Percentiles rank a stretch among this genome's conserved stretches.
Evolutionary conservation across 2,329 filamentous ascomycete genomes (phyloP).

Genomic region (Calycina herbarum): DNA sequence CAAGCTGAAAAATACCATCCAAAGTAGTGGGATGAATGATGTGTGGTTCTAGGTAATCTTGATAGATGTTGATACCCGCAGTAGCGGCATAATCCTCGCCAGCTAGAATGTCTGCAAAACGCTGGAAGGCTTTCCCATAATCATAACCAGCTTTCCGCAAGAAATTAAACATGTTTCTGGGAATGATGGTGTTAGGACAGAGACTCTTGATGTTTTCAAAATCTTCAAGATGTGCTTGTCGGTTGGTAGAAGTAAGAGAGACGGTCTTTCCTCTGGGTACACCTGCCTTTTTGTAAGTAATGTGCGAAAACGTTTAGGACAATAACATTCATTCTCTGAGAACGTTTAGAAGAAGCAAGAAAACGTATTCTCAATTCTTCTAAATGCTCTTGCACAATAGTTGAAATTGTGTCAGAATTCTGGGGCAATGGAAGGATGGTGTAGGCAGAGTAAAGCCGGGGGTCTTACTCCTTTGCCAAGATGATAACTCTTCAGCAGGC

Average conservation of each 20-base stretch:
- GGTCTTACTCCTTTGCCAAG: not conserved
- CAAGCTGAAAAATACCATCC: constrained; percentile 6
- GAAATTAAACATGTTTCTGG: not conserved
- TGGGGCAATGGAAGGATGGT: too few relatives aligned
- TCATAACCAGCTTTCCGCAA: not conserved
- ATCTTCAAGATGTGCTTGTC: not conserved
- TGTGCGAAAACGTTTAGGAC: too few relatives aligned
- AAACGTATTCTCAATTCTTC: too few relatives aligned
- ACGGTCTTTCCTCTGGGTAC: too few relatives aligned
- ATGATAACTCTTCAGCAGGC: too few relatives aligned
- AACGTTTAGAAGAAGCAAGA: too few relatives aligned
- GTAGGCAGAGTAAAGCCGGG: too few relatives aligned
- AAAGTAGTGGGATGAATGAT: constrained; percentile 9
- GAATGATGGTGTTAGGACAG: not conserved
- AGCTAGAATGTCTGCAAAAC: not conserved
- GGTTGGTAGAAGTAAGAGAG: not conserved
- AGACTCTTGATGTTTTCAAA: not conserved
- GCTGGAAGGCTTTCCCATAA: not conserved
- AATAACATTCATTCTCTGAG: too few relatives aligned
- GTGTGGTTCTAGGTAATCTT: not conserved
- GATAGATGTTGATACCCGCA: not conserved
- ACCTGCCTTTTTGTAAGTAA: too few relatives aligned
- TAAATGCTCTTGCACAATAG: too few relatives aligned
- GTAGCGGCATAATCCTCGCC: not conserved
- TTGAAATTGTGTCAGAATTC: not conserved